A percentile compares a stretch with the other conserved stretches of the same genome.
Evolutionary conservation across 2,329 filamentous ascomycete genomes (phyloP).

Genomic region (Fusarium oligoseptatum): DNA sequence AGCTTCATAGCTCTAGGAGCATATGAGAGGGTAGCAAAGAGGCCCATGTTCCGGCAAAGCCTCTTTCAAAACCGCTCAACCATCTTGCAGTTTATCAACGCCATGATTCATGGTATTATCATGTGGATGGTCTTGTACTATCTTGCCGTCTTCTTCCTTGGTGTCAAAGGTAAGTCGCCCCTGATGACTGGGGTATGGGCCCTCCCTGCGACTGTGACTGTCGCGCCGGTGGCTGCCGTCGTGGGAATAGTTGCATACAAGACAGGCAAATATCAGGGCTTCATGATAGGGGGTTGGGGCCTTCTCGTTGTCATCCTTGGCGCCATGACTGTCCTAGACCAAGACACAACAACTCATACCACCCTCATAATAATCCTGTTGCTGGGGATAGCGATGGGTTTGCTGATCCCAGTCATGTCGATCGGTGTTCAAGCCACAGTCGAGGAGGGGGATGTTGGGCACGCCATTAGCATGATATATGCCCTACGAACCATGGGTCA

Average conservation of each 20-base stretch:
- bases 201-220: conserved; percentile 72
- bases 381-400: conserved; percentile 71
- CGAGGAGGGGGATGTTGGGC: conserved; percentile 32
- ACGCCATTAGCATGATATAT: conserved; percentile 45
- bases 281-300: conserved; percentile 72
- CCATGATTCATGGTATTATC: conserved; percentile 42
- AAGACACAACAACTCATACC: conserved; percentile 61
- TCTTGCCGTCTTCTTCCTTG: conserved; percentile 45
- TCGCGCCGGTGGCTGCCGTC: conserved; percentile 70
- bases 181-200: conserved; percentile 59
- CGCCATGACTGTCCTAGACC: conserved; percentile 62
- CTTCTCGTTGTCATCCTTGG: conserved; percentile 71
- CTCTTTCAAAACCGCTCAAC: conserved; percentile 41
- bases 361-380: conserved; percentile 74
- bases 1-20: conserved; percentile 55
- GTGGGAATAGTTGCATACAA: conserved; percentile 67
- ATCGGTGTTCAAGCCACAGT: conserved; percentile 71
- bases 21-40: conserved; percentile 34
- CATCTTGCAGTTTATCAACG: conserved; percentile 36
- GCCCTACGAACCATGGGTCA: conserved; percentile 45
- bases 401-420: conserved; percentile 74
- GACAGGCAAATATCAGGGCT: conserved; percentile 71
- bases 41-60: conserved; percentile 42
- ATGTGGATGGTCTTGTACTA: conserved; percentile 50
- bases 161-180: conserved; percentile 37